phyloP scores from a whole-genome alignment of 2,329 filamentous ascomycete species.

The Pseudopyrenochaeta lycopersici region DNA sequence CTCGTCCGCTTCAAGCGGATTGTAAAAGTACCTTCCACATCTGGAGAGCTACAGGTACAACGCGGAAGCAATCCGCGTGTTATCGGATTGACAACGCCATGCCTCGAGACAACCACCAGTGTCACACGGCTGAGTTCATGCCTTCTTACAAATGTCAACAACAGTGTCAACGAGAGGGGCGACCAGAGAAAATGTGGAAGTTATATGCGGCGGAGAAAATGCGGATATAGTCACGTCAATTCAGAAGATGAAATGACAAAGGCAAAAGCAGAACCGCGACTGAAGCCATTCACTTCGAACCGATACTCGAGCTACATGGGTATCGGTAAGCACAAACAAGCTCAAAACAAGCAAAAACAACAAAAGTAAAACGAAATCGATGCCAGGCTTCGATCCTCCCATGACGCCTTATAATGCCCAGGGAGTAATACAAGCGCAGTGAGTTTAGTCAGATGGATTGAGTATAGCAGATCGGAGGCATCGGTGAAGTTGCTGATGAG shows the following conservation, averaged over 20 bases:
- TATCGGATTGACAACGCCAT: no score
- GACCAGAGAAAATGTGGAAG: not conserved
- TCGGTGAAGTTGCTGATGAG: not conserved
- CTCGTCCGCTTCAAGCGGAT: not conserved
- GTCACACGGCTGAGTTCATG: no score
- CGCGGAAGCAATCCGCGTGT: not conserved
- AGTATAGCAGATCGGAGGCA: not conserved
- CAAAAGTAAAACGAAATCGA: no score
- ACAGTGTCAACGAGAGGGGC: not conserved
- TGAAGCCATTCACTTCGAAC: not conserved
- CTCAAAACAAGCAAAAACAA: not conserved
- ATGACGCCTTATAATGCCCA: slow-evolving; percentile 26
- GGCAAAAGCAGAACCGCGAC: not conserved
- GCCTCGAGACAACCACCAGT: no score
- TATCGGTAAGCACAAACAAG: slow-evolving; percentile 10
- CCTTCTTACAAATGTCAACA: no score
- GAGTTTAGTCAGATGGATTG: not conserved
- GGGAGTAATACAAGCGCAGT: not conserved
- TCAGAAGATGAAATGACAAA: not conserved
- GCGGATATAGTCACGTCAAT: not conserved
- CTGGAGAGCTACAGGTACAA: not conserved
- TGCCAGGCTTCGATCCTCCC: not conserved
- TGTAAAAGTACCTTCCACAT: slow-evolving; percentile 3
- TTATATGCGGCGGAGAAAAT: no score
- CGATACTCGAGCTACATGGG: slow-evolving; percentile 7